Evolutionary conservation across 2,329 filamentous ascomycete species (phyloP).

Genomic region (Pseudogymnoascus sp.): DNA sequence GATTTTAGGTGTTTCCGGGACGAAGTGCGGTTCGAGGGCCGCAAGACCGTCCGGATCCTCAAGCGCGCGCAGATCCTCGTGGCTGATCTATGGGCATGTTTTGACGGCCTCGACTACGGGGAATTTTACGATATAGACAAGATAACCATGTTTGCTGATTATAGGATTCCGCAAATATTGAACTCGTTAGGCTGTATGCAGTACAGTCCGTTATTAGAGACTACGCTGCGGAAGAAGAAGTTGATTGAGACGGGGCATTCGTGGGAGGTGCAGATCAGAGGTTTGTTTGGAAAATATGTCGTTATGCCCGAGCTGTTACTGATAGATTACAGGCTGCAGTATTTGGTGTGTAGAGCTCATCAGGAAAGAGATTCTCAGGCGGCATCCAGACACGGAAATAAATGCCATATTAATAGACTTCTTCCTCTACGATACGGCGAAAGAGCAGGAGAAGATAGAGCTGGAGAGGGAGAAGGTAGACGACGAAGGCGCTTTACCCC

Average conservation of each 20-base stretch:
- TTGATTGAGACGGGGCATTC: constrained; percentile 63
- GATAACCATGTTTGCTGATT: constrained; percentile 98
- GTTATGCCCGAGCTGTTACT: constrained; percentile 1
- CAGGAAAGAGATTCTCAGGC: constrained; percentile 66
- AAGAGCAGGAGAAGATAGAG: constrained; percentile 65
- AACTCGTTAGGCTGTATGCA: constrained; percentile 73
- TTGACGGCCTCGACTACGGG: constrained; percentile 73
- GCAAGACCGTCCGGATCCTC: constrained; percentile 68
- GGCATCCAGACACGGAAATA: constrained; percentile 63
- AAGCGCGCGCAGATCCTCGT: constrained; percentile 96
- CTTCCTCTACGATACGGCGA: constrained; percentile 92
- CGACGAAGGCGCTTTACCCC: constrained; percentile 53
- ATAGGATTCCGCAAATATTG: constrained; percentile 90
- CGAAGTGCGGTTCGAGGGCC: constrained; percentile 67
- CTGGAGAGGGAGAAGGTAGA: constrained; percentile 39
- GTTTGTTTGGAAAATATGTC: constrained; percentile 36
- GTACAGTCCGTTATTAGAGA: constrained; percentile 75
- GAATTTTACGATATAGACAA: constrained; percentile 85
- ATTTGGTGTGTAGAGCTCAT: constrained; percentile 96
- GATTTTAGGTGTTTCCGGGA: constrained; percentile 85
- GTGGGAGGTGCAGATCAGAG: constrained; percentile 85
- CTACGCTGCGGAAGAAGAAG: constrained; percentile 59
- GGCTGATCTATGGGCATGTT: constrained; percentile 94
- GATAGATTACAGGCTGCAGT: constrained; percentile 58
- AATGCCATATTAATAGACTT: constrained; percentile 97